phyloP scores from a whole-genome alignment of 1,284 basidiomycete species.

The Heliocybe sulcata region DNA sequence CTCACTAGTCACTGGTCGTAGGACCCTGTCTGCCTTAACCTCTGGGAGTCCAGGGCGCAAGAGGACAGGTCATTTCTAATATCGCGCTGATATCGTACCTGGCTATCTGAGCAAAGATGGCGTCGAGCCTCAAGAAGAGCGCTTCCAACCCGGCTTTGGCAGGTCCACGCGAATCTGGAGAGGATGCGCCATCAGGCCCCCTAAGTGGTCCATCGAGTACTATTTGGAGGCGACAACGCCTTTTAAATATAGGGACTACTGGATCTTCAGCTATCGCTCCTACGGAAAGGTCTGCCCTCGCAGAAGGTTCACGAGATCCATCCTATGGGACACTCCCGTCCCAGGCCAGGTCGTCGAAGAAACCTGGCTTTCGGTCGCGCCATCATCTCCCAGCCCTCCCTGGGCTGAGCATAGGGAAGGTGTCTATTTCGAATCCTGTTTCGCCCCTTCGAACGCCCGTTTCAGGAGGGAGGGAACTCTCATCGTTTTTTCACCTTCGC shows the following conservation, averaged over 20 bases:
- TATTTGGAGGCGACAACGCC: conserved; percentile 43
- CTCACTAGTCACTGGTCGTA: no score
- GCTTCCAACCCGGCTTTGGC: conserved; percentile 10
- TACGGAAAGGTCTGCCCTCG: conserved; percentile 14
- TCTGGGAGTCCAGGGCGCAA: not conserved
- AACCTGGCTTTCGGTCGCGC: conserved; percentile 23
- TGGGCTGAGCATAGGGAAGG: conserved; percentile 20
- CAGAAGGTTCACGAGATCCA: conserved; percentile 8
- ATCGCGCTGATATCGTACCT: not conserved
- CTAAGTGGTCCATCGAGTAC: conserved; percentile 30
- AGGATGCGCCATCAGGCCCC: conserved; percentile 18
- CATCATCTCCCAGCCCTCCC: conserved; percentile 28
- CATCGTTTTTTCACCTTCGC: conserved; percentile 25
- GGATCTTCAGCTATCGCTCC: conserved; percentile 14
- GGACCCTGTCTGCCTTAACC: not conserved
- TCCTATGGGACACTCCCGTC: conserved; percentile 47
- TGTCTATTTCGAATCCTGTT: conserved; percentile 10
- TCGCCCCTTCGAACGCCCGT: conserved; percentile 17
- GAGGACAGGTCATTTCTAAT: not conserved
- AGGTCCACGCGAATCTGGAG: conserved; percentile 10
- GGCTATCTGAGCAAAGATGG: not conserved
- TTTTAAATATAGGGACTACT: conserved; percentile 38
- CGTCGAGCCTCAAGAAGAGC: conserved; percentile 3
- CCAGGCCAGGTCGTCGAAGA: conserved; percentile 18
- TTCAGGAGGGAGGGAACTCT: conserved; percentile 27